Evolutionary conservation across 2,329 filamentous ascomycete genomes (phyloP).

Genomic region (Cryphonectria naterciae): DNA sequence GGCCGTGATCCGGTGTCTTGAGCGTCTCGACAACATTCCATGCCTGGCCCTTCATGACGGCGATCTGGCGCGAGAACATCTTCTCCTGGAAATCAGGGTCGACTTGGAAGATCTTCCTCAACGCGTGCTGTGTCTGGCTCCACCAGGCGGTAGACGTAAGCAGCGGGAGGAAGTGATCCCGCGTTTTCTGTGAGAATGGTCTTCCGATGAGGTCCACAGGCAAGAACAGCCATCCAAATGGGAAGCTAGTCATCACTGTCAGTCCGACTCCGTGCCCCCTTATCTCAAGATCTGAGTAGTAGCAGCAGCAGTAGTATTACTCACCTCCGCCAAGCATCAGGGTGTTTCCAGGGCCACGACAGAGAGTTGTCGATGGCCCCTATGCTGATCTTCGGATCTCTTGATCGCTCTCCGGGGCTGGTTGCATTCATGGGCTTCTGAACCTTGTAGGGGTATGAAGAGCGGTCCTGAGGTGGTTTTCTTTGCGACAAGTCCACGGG

Average conservation of each 20-base stretch:
- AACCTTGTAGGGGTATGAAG: slow-evolving; percentile 70
- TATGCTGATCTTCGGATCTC: slow-evolving; percentile 68
- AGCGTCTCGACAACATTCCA: slow-evolving; percentile 99
- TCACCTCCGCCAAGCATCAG: slow-evolving; percentile 77
- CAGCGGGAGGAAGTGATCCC: slow-evolving; percentile 93
- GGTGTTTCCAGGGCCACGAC: slow-evolving; percentile 99
- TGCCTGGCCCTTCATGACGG: slow-evolving; percentile 98
- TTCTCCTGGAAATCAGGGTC: slow-evolving; percentile 97
- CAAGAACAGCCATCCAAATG: slow-evolving; percentile 97
- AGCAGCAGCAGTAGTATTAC: slow-evolving; percentile 8
- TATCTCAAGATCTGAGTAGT: not conserved
- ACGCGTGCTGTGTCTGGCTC: slow-evolving; percentile 86
- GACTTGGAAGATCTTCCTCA: slow-evolving; percentile 86
- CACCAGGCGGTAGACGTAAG: slow-evolving; percentile 96
- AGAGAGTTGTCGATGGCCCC: slow-evolving; percentile 97
- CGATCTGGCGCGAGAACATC: slow-evolving; percentile 98
- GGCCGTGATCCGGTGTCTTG: slow-evolving; percentile 89
- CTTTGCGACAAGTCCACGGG: slow-evolving; percentile 60
- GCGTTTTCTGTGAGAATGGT: slow-evolving; percentile 91
- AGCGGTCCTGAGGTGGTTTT: slow-evolving; percentile 43
- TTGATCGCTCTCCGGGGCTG: slow-evolving; percentile 48
- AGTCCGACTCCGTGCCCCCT: slow-evolving; percentile 28
- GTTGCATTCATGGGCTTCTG: slow-evolving; percentile 85
- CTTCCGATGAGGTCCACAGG: slow-evolving; percentile 95
- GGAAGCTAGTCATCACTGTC: slow-evolving; percentile 69